Base-by-base conservation (phyloP, 495 filamentous ascomycete genomes). In the Penicillium taxi region DNA sequence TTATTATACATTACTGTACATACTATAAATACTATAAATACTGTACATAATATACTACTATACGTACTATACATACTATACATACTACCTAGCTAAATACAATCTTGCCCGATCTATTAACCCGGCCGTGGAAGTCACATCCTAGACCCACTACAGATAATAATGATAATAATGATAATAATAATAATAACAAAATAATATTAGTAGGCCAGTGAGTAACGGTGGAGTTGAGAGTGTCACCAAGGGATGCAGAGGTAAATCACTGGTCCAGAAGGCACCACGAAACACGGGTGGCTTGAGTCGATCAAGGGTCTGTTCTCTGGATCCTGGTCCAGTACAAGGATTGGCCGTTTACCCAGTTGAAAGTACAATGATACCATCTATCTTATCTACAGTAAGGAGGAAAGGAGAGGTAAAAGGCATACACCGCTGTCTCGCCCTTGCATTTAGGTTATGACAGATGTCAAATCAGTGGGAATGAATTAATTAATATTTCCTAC, bases 201-300 rank as follows among this genome's bases (percentile, higher is more conserved):
- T n/a, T n/a, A n/a, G n/a, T n/a, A n/a, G 47, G 47, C 30, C 43
- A 44, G 51, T 45, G 51, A 48, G 44, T 52, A 48, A 51, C 37
- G 39, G 44, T 43, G 44, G 44, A 27, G 39, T 42, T 28, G 52
- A 44, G 26, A 46, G 45, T 46, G 50, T 42, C 51, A 7, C 42
- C 44, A 41, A 46, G 50, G 50, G 50, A 47, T 50, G 42, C 23
- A 44, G 30, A 39, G 37, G 24, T 20, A 43, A 60, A 55, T 46
- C 52, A 59, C 42, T 66, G 62, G 62, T 26, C 38, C 32, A 61
- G 57, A 66, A 33, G 4, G 39, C 49, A 63, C 62, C 62, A 66
- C 62, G 59, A 56, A 59, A 51, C 48, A 52, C 53, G 47, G 45
- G 57, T 55, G 52, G 50, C 53, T 53, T 47, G 44, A 53, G 44